phyloP scores from a whole-genome alignment of 1,284 basidiomycete genomes.

The Ustilago shanxiensis region DNA sequence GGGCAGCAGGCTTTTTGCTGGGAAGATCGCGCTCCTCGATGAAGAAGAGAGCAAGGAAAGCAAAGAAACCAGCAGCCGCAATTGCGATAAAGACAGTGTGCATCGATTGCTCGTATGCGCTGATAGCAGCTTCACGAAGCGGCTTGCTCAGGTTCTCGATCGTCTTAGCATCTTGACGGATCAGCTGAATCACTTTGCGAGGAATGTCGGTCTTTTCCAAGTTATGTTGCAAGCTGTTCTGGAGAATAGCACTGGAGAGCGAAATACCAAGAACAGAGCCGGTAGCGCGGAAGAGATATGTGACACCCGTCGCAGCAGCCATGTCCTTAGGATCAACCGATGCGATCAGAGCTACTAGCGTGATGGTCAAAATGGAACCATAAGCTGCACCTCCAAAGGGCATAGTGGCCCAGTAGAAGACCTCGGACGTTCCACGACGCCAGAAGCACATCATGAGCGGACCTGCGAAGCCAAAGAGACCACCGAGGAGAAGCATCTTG shows the following conservation, averaged over 20 bases:
- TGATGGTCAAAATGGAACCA: slow-evolving; percentile 70
- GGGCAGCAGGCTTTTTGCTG: slow-evolving; percentile 57
- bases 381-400: slow-evolving; percentile 68
- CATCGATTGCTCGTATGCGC: slow-evolving; percentile 69
- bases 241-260: slow-evolving; percentile 69
- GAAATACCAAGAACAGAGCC: slow-evolving; percentile 71
- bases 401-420: slow-evolving; percentile 69
- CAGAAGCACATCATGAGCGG: slow-evolving; percentile 71
- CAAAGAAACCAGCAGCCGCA: slow-evolving; percentile 62
- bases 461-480: slow-evolving; percentile 66
- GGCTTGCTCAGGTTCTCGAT: slow-evolving; percentile 62
- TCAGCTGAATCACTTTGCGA: slow-evolving; percentile 63
- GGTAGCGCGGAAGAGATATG: slow-evolving; percentile 71
- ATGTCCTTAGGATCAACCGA: slow-evolving; percentile 70
- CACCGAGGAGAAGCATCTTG: slow-evolving; percentile 67
- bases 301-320: slow-evolving; percentile 70
- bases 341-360: slow-evolving; percentile 69
- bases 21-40: slow-evolving; percentile 69
- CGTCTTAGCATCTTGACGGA: slow-evolving; percentile 67
- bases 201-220: slow-evolving; percentile 61
- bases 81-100: slow-evolving; percentile 70
- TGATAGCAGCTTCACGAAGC: slow-evolving; percentile 62
- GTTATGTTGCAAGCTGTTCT: slow-evolving; percentile 68
- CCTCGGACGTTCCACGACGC: slow-evolving; percentile 65
- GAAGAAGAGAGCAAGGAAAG: slow-evolving; percentile 67